Percentiles rank a stretch among this genome's conserved stretches.
These are phyloP conservation scores for Fusarium sp. DNA, from an alignment of 2,329 filamentous ascomycete species.

Conservation along the genomic window DNA sequence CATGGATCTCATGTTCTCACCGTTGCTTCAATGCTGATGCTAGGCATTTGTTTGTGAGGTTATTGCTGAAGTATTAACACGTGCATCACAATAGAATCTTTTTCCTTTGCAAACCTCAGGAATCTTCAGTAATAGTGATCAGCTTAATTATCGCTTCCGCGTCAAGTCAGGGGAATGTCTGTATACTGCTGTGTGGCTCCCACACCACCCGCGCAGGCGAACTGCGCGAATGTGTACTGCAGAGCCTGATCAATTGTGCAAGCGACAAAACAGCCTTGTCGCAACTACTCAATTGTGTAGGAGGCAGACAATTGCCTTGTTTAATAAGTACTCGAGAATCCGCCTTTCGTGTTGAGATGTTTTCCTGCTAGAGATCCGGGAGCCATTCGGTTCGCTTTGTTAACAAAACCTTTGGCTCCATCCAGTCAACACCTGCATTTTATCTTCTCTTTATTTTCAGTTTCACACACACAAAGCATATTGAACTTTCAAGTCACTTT, in stretches of 20 bases:
- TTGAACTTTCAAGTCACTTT: constrained; percentile 3
- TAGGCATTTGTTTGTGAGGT: neutral
- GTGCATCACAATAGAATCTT: neutral
- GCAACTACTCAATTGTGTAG: constrained; percentile 3
- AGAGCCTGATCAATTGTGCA: neutral
- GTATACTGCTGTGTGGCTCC: neutral
- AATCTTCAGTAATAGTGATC: neutral
- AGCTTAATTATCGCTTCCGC: constrained; percentile 3
- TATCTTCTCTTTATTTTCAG: neutral
- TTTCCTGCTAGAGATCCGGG: neutral
- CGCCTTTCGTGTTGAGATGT: neutral
- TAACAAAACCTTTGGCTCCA: neutral
- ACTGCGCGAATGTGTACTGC: constrained; percentile 3
- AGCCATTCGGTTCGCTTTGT: neutral
- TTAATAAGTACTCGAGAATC: neutral
- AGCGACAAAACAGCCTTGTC: neutral
- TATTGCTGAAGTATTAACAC: neutral
- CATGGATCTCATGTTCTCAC: neutral
- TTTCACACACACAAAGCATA: constrained; percentile 1
- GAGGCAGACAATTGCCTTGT: constrained; percentile 9
- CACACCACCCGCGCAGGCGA: constrained; percentile 4
- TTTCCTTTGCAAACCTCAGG: constrained; percentile 1
- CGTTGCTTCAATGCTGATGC: constrained; percentile 1
- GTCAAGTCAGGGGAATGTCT: constrained; percentile 3
- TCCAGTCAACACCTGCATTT: constrained; percentile 1